Evolutionary conservation across 176 grass and related monocot genomes (phyloP), one percentile per base, ranked within the genome.

Genomic region (barley (Hordeum vulgare)): DNA sequence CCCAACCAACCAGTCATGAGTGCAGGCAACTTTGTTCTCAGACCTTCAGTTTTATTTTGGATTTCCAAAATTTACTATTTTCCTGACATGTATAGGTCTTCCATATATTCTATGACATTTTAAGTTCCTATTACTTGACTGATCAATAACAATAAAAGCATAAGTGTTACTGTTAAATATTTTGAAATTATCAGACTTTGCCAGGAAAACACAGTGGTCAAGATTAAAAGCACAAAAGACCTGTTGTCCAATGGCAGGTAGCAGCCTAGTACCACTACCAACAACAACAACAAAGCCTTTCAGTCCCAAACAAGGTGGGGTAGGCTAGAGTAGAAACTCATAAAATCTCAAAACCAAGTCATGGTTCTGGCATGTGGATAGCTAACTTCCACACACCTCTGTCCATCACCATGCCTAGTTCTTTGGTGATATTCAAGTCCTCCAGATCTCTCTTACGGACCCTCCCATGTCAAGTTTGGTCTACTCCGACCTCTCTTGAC

Each of bases 141-240:
- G 18, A 41, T 37, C 25, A 61, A 37, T 61, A 37, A 74, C 77
- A 72, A 47, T 51, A 36, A 74, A 81, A 81, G 41, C 58, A 89
- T 75, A 11, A 61, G 44, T 26, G 58, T 47, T 63, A 41, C 37
- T 39, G 14, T 29, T 27, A 62, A 49, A 65, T 80, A 67, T 36
- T 74, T n/a, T 31, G 18, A 61, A 63, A 79, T 44, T 18, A 74
- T 66, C 21, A 75, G 36, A 75, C 29, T 79, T 54, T 63, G 39
- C 62, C 44, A 69, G 29, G 73, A 44, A 61, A 56, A 73, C 47
- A 28, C 70, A 77, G 27, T 17, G 23, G 65, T 88, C 34, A 74
- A 25, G 26, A 75, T 23, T 75, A 85, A 69, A 25, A 70, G 28
- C 36, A 28, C 7, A 13, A 35, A 76, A 51, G 24, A 35, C 18